Evolutionary conservation across 441 rosid genomes (phyloP).

Genomic region (Cnidoscolus chayamansa): DNA sequence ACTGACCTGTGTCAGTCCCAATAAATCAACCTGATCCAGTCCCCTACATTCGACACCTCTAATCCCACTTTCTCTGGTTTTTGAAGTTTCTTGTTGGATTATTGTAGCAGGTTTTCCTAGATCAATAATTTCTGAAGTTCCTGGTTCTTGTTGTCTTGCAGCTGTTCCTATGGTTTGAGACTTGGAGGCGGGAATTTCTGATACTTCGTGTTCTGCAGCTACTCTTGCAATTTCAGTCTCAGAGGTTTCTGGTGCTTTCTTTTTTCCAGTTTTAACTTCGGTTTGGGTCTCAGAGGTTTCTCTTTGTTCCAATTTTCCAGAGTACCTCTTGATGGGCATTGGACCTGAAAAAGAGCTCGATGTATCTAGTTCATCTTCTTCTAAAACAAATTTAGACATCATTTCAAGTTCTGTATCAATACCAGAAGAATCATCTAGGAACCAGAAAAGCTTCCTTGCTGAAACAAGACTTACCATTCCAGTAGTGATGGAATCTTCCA

Average conservation of each 20-base stretch:
- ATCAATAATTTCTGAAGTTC: constrained; percentile 24
- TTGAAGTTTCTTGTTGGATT: constrained; percentile 11
- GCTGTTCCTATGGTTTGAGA: constrained; percentile 18
- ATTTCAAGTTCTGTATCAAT: constrained; percentile 33
- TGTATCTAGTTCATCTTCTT: constrained; percentile 30
- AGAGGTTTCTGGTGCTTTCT: constrained; percentile 8
- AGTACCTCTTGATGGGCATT: constrained; percentile 21
- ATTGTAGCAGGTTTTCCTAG: constrained; percentile 22
- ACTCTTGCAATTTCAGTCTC: constrained; percentile 22
- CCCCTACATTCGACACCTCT: constrained; percentile 51
- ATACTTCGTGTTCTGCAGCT: constrained; percentile 5
- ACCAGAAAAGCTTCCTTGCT: constrained; percentile 34
- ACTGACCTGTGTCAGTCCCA: constrained; percentile 55
- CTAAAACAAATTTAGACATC: constrained; percentile 14
- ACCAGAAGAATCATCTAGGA: constrained; percentile 38
- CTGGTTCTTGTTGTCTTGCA: constrained; percentile 6
- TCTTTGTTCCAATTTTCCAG: constrained; percentile 29
- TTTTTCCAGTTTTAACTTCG: constrained; percentile 2
- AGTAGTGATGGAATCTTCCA: constrained; percentile 47
- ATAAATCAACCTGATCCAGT: constrained; percentile 68
- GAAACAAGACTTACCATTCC: constrained; percentile 76
- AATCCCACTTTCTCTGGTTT: constrained; percentile 9
- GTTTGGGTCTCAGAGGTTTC: constrained; percentile 29
- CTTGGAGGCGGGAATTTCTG: constrained; percentile 25
- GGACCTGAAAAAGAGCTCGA: constrained; percentile 44